These are phyloP conservation scores for Neopestalotiopsis sp. DNA, from an alignment of 2,329 filamentous ascomycete genomes.

Conservation along the genomic window DNA sequence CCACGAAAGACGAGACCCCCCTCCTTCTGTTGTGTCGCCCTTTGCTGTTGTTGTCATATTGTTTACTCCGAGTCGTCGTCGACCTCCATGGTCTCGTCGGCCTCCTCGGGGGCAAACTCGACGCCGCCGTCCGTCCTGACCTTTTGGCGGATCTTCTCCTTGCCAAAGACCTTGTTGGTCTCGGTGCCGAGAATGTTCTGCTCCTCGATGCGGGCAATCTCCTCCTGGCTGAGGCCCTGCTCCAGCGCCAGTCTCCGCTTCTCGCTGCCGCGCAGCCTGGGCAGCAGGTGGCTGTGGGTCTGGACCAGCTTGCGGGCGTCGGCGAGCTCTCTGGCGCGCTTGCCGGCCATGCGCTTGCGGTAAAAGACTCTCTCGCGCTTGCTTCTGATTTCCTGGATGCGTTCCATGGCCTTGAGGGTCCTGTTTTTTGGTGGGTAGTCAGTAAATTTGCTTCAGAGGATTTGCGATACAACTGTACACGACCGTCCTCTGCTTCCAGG, in stretches of 20 bases:
- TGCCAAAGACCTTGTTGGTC: constrained; percentile 44
- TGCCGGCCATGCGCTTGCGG: constrained; percentile 90
- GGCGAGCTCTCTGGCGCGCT: constrained; percentile 80
- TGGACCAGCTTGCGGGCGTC: constrained; percentile 86
- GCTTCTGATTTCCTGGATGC: constrained; percentile 82
- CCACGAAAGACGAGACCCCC: constrained; percentile 32
- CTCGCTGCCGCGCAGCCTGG: constrained; percentile 70
- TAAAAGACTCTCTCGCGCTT: constrained; percentile 91
- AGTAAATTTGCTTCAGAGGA: not conserved
- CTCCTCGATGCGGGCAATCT: constrained; percentile 42
- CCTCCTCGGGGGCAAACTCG: constrained; percentile 45
- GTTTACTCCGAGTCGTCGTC: constrained; percentile 43
- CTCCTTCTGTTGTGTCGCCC: constrained; percentile 21
- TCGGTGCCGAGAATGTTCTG: constrained; percentile 27
- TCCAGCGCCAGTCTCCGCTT: constrained; percentile 57
- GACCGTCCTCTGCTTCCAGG: not conserved
- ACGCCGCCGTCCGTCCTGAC: constrained; percentile 46
- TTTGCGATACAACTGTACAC: not conserved
- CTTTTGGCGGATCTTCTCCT: constrained; percentile 43
- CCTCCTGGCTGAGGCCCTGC: constrained; percentile 34
- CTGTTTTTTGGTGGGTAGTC: not conserved
- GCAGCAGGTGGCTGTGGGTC: constrained; percentile 91
- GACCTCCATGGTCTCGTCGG: constrained; percentile 45
- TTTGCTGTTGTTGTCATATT: not conserved
- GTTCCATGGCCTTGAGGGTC: constrained; percentile 90